Evolutionary conservation across 805 yeast species (phyloP).

Genomic region (Wickerhamomyces sydowiorum): DNA sequence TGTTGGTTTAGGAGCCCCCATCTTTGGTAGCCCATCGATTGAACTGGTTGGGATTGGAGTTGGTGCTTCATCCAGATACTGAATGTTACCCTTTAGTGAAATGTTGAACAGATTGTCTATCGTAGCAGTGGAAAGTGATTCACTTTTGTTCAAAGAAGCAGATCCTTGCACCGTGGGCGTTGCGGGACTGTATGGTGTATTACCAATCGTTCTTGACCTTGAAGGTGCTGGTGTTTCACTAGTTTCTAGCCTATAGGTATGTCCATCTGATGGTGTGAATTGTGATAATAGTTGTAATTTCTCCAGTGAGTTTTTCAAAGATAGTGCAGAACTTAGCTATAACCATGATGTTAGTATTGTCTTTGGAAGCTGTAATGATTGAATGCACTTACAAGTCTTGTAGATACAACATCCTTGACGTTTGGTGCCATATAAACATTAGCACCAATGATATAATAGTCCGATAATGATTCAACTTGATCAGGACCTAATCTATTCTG

Average conservation of each 20-base stretch:
- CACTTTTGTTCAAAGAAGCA: background rate
- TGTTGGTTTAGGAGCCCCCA: conserved; percentile 2
- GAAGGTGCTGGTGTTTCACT: conserved; percentile 8
- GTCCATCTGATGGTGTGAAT: conserved; percentile 59
- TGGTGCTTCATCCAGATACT: conserved; percentile 12
- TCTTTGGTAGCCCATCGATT: background rate
- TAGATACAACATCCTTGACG: conserved; percentile 63
- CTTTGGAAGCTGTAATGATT: no score
- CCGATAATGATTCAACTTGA: conserved; percentile 52
- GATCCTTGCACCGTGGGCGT: conserved; percentile 13
- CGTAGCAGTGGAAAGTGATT: conserved; percentile 14
- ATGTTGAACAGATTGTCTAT: conserved; percentile 21
- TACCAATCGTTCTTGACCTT: conserved; percentile 18
- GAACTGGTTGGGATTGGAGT: background rate
- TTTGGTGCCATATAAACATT: conserved; percentile 89
- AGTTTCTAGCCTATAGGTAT: conserved; percentile 32
- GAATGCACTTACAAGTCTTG: conserved; percentile 61
- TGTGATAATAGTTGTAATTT: conserved; percentile 42
- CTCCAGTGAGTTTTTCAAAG: conserved; percentile 41
- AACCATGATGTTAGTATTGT: background rate
- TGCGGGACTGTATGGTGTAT: conserved; percentile 21
- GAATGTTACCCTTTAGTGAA: conserved; percentile 16
- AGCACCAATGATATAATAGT: conserved; percentile 86
- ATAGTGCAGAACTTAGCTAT: conserved; percentile 17
- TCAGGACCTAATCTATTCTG: conserved; percentile 58